These are phyloP conservation scores for Mycena citricolor DNA, from an alignment of 1,284 basidiomycete genomes.

Conservation along the genomic window DNA sequence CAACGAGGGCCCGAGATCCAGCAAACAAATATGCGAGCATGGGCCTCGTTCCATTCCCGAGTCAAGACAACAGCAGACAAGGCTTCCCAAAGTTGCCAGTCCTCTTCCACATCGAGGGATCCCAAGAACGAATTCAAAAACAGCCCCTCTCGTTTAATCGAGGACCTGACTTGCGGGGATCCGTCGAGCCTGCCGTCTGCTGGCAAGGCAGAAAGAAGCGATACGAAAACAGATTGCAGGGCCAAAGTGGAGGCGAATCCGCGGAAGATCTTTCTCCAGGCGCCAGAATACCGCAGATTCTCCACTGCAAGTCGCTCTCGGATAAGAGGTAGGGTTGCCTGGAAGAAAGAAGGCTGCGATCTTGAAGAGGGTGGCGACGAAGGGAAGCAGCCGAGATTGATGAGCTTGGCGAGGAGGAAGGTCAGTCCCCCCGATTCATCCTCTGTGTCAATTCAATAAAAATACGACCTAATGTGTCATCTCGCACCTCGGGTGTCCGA, in stretches of 20 bases:
- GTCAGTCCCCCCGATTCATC: conserved; percentile 39
- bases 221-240: conserved; percentile 56
- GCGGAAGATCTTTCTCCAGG: conserved; percentile 52
- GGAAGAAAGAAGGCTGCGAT: conserved; percentile 68
- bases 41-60: conserved; percentile 56
- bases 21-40: conserved; percentile 63
- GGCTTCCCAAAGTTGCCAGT: conserved; percentile 52
- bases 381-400: conserved; percentile 65
- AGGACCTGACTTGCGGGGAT: conserved; percentile 36
- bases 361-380: conserved; percentile 42
- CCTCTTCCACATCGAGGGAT: conserved; percentile 36
- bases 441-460: conserved; percentile 24
- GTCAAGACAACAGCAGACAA: conserved; percentile 49
- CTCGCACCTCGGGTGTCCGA: conserved; percentile 17
- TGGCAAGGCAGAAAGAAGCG: conserved; percentile 50
- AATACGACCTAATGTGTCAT: neutral
- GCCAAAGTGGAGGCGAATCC: conserved; percentile 52
- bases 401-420: conserved; percentile 64
- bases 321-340: conserved; percentile 46
- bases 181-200: conserved; percentile 33
- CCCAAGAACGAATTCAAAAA: conserved; percentile 55
- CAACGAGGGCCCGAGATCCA: conserved; percentile 51
- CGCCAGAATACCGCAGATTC: conserved; percentile 40
- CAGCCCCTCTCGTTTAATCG: conserved; percentile 51
- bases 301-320: conserved; percentile 39